Base-by-base conservation (phyloP, 495 filamentous ascomycete species). In the Neurospora hispaniola region DNA sequence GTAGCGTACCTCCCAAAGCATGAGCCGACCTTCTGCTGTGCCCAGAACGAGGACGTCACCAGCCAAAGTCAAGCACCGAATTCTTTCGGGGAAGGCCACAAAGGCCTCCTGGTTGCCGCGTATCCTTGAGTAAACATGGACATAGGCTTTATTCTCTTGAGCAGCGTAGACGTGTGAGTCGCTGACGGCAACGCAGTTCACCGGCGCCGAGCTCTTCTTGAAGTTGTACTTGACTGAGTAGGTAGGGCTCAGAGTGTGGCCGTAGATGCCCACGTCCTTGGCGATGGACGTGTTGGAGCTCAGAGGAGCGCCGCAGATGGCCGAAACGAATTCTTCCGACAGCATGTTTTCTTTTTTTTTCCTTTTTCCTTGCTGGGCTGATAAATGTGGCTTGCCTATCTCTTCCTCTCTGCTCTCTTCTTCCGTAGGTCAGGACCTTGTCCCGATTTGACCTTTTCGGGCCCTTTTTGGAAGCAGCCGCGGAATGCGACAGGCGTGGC, bases 171-270 rank as follows among this genome's bases (percentile, higher is more conserved):
- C 86, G 79, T 99, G 96, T 27, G 90, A 90, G 46, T 89, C 85
- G 78, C 88, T 97, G 73, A 93, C 87, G 41, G 93, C 96, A 38
- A 99, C 82, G 74, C 92, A 90, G 81, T 94, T 93, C 66, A 87
- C 83, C 31, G 89, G 84, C 9, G 91, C 90, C 42, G 93, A 93
- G 83, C 92, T 97, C 84, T 97, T 97, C 87, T 97, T 98, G 87
- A 97, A 96, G 74, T 89, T 88, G 73, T 87, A 86, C 77, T 90
- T 90, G 74, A 92, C 86, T 8, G 88, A 85, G 71, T 90, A 87
- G 69, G 89, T 84, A 69, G 94, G 92, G 76, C 94, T 92, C 75
- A 93, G 86, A 73, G 92, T 92, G 77, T 97, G 92, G 74, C 94
- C 81, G 82, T 94, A 94, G 76, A 98, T 91, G 69, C 91, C 92